phyloP scores from a whole-genome alignment of 148 eudicot species.

The Diospyros lotus region DNA sequence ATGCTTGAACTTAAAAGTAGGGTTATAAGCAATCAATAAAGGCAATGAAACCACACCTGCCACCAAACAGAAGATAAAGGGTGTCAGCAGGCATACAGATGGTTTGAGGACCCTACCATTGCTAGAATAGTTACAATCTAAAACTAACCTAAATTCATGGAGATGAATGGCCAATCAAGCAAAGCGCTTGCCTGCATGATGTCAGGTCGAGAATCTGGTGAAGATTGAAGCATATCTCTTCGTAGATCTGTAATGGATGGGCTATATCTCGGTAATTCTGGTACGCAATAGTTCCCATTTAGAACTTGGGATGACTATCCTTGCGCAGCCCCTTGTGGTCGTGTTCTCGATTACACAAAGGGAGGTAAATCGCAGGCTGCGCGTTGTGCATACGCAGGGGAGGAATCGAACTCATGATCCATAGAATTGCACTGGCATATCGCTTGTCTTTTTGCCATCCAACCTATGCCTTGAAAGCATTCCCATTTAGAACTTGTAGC shows the following conservation, averaged over 20 bases:
- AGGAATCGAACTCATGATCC: too few species aligned
- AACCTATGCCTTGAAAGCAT: too few species aligned
- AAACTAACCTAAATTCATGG: slow-evolving; percentile 74
- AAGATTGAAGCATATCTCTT: slow-evolving; percentile 84
- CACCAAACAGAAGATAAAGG: slow-evolving; percentile 15
- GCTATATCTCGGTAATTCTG: slow-evolving; percentile 88
- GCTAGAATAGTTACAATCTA: slow-evolving; percentile 36
- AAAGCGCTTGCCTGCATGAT: slow-evolving; percentile 98
- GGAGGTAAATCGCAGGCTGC: too few species aligned
- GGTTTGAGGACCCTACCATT: slow-evolving; percentile 30
- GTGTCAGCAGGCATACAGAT: slow-evolving; percentile 15
- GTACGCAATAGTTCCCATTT: slow-evolving; percentile 94
- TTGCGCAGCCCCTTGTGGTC: too few species aligned
- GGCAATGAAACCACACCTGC: slow-evolving; percentile 73
- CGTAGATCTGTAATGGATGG: slow-evolving; percentile 60
- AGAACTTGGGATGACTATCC: slow-evolving; percentile 18
- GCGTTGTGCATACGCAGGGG: too few species aligned
- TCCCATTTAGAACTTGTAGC: slow-evolving; percentile 38
- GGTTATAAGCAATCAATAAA: background rate
- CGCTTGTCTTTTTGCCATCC: too few species aligned
- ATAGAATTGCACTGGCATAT: too few species aligned
- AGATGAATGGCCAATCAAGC: slow-evolving; percentile 84
- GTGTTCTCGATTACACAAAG: too few species aligned
- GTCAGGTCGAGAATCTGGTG: slow-evolving; percentile 95
- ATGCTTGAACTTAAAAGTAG: background rate